A percentile compares a stretch with the other conserved stretches of the same genome.
Evolutionary conservation across 2,329 filamentous ascomycete genomes (phyloP).

Genomic region (Diatrype stigma): DNA sequence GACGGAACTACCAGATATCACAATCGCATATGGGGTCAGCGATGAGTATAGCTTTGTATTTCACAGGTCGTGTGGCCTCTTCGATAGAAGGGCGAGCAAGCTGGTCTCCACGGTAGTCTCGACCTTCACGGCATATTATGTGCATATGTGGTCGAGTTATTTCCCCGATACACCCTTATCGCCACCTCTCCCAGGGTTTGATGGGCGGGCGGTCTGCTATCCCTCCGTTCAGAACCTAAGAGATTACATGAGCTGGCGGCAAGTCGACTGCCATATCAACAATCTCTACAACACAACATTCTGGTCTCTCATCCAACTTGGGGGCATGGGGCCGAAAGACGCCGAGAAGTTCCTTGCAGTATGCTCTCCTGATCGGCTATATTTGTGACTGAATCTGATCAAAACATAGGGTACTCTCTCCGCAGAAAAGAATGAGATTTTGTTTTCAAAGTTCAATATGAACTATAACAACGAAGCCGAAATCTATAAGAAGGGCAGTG

Average conservation of each 20-base stretch:
- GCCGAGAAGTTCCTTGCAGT: slow-evolving; percentile 79
- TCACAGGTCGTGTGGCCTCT: slow-evolving; percentile 75
- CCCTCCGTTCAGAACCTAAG: slow-evolving; percentile 76
- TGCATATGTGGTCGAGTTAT: slow-evolving; percentile 71
- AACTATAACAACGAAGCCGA: slow-evolving; percentile 98
- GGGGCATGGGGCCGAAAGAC: slow-evolving; percentile 69
- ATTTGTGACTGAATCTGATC: no score
- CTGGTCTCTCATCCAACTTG: slow-evolving; percentile 79
- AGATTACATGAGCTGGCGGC: slow-evolving; percentile 96
- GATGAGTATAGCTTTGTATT: slow-evolving; percentile 96
- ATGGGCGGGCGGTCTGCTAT: slow-evolving; percentile 87
- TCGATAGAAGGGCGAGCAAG: slow-evolving; percentile 84
- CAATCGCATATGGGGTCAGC: slow-evolving; percentile 86
- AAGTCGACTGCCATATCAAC: slow-evolving; percentile 97
- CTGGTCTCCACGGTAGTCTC: slow-evolving; percentile 87
- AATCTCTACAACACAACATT: slow-evolving; percentile 98
- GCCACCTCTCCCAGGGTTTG: slow-evolving; percentile 80
- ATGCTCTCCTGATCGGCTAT: no score
- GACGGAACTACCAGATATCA: slow-evolving; percentile 77
- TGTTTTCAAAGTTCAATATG: slow-evolving; percentile 83
- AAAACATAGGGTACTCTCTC: slow-evolving; percentile 73
- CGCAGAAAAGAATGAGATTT: slow-evolving; percentile 90
- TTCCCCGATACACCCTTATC: slow-evolving; percentile 70
- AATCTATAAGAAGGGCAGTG: slow-evolving; percentile 89
- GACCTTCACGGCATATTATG: slow-evolving; percentile 88